These are phyloP conservation scores for Cercospora zeae-maydis DNA, from an alignment of 2,329 filamentous ascomycete genomes.

Conservation along the genomic window DNA sequence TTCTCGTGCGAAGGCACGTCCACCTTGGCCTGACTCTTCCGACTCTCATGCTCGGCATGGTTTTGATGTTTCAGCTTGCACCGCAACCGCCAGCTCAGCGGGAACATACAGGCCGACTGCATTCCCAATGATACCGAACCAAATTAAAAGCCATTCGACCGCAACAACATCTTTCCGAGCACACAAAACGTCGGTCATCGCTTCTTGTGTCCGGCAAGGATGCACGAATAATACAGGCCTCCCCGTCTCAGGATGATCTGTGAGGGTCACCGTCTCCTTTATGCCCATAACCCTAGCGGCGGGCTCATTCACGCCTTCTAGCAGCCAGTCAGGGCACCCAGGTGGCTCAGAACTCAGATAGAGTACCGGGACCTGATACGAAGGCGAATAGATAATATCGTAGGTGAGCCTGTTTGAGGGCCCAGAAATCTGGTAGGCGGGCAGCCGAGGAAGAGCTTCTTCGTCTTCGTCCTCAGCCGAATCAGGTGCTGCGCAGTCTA, in stretches of 20 bases:
- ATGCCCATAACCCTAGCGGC: constrained; percentile 38
- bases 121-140: constrained; percentile 82
- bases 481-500: neutral
- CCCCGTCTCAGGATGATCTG: constrained; percentile 77
- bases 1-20: neutral
- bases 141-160: constrained; percentile 74
- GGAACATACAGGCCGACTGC: constrained; percentile 64
- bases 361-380: constrained; percentile 46
- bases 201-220: constrained; percentile 82
- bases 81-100: constrained; percentile 19
- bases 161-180: constrained; percentile 36
- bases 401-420: constrained; percentile 28
- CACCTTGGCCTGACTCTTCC: neutral
- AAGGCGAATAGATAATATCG: constrained; percentile 44
- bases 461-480: neutral
- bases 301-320: constrained; percentile 34
- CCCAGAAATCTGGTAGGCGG: neutral
- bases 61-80: neutral
- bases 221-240: constrained; percentile 85
- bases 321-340: constrained; percentile 38
- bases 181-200: constrained; percentile 57
- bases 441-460: neutral
- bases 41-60: neutral
- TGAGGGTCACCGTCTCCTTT: constrained; percentile 31
- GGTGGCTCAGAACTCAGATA: constrained; percentile 39